Evolutionary conservation across 164 flowering plant genomes (phyloP), one percentile per base, ranked within the genome.

Genomic region (Vitis rupestris): DNA sequence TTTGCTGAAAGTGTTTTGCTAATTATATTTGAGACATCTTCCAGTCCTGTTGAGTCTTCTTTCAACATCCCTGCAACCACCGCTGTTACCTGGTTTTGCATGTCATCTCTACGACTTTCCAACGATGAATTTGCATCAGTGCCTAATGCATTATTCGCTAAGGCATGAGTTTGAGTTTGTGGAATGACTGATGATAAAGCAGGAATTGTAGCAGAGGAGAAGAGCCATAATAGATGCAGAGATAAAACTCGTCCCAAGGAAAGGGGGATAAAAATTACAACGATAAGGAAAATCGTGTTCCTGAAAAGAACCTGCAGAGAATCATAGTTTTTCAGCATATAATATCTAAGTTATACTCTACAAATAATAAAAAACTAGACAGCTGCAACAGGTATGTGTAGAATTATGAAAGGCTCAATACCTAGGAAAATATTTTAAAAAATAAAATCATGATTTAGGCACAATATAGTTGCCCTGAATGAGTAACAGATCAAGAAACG

Each of bases 271-370:
- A 88, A 86, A 23, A 88, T 74, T 11, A 88, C 86, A 63, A 84
- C 85, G 64, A 84, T 85, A 72, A 88, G 84, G 70, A 86, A 88
- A 66, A 88, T 83, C 79, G 81, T 82, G 75, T 88, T 88, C 81
- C 89, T 88, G 4, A 88, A 87, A 58, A 88, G 79, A 76, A 88
- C 89, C 92, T 88, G 92, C 80, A 79, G 14, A 68, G 9, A 52
- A 52, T 15, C n/a, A 15, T 52, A 52, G n/a, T 52, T 52, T 11
- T 15, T 52, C 4, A 11, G 55, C 11, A 52, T 3, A 37, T 37
- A 37, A 37, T 37, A 37, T 37, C 44, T 37, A 37, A 3, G 7
- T 7, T 37, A 6, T 37, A 37, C 44, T 4, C 44, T 37, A 37
- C 44, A 37, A 37, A 37, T 7, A 37, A 6, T 37, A 37, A 37